Percentiles rank a stretch among this genome's conserved stretches.
Conservation (phyloP, 345 rosid species). For the Boechera divaricarpa region DNA sequence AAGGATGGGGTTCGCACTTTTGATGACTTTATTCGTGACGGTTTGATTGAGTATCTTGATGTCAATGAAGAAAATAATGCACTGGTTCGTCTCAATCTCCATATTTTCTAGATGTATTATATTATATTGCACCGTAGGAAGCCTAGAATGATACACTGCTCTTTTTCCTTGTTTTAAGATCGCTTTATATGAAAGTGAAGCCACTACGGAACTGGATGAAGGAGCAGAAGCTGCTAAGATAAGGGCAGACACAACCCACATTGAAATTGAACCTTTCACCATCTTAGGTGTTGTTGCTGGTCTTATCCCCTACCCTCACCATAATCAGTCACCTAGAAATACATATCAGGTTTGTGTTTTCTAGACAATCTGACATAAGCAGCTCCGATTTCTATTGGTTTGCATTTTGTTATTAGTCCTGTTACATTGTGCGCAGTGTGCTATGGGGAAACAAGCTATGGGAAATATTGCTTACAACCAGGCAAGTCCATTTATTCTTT, state of each 20-base stretch:
- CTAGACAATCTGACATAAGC: constrained; percentile 31
- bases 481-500: constrained; percentile 53
- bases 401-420: constrained; percentile 20
- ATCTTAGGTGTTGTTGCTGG: constrained; percentile 97
- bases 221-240: constrained; percentile 7
- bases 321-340: constrained; percentile 98
- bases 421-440: constrained; percentile 62
- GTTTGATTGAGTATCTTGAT: constrained; percentile 92
- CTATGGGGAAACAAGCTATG: constrained; percentile 99
- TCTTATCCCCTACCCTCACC: constrained; percentile 95
- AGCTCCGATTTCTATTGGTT: constrained; percentile 24
- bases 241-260: constrained; percentile 72
- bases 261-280: constrained; percentile 96
- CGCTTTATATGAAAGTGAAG: constrained; percentile 86
- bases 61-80: constrained; percentile 99
- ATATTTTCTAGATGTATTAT: not conserved
- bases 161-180: constrained; percentile 58
- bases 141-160: constrained; percentile 19
- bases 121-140: constrained; percentile 18
- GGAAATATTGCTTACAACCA: constrained; percentile 95
- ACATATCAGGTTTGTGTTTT: constrained; percentile 77
- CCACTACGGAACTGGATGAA: constrained; percentile 41
- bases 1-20: constrained; percentile 93
- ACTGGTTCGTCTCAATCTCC: constrained; percentile 59
- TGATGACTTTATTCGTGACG: constrained; percentile 90